These are phyloP conservation scores for Metarhizium brunneum DNA, from an alignment of 2,329 filamentous ascomycete species.

Conservation along the genomic window DNA sequence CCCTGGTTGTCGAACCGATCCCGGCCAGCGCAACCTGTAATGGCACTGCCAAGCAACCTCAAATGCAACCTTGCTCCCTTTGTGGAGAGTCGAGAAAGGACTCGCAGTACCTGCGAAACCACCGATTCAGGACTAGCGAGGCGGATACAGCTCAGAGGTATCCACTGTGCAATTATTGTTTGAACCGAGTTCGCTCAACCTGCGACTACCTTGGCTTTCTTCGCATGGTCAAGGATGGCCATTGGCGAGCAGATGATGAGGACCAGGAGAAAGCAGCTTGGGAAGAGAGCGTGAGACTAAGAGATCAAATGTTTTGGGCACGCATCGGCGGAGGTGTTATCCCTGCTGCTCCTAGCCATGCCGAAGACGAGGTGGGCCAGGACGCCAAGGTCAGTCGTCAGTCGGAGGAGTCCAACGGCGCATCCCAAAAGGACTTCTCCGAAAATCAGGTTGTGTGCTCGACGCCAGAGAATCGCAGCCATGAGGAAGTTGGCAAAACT, in stretches of 20 bases:
- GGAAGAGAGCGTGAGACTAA: conserved; percentile 84
- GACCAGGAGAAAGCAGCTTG: conserved; percentile 82
- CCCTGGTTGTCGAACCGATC: conserved; percentile 82
- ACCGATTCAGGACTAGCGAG: conserved; percentile 84
- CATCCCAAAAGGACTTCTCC: not conserved
- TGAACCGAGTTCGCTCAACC: conserved; percentile 72
- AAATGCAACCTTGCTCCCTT: conserved; percentile 65
- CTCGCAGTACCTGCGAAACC: conserved; percentile 62
- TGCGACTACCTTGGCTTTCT: conserved; percentile 92
- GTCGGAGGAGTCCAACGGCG: not conserved
- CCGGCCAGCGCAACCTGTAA: conserved; percentile 47
- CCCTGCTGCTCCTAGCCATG: conserved; percentile 39
- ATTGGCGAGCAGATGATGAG: conserved; percentile 75
- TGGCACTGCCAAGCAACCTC: conserved; percentile 36
- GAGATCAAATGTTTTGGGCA: conserved; percentile 97
- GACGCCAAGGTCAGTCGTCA: not conserved
- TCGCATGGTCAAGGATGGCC: conserved; percentile 82
- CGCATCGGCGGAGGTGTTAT: conserved; percentile 86
- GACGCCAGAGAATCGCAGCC: conserved; percentile 1
- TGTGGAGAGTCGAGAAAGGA: conserved; percentile 78
- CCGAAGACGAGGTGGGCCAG: not conserved
- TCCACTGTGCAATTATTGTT: conserved; percentile 81
- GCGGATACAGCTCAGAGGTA: conserved; percentile 80
- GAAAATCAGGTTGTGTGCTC: not conserved
- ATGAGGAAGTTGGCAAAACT: not conserved